phyloP scores from a whole-genome alignment of 2,329 filamentous ascomycete genomes.

The Diaporthe sp. region DNA sequence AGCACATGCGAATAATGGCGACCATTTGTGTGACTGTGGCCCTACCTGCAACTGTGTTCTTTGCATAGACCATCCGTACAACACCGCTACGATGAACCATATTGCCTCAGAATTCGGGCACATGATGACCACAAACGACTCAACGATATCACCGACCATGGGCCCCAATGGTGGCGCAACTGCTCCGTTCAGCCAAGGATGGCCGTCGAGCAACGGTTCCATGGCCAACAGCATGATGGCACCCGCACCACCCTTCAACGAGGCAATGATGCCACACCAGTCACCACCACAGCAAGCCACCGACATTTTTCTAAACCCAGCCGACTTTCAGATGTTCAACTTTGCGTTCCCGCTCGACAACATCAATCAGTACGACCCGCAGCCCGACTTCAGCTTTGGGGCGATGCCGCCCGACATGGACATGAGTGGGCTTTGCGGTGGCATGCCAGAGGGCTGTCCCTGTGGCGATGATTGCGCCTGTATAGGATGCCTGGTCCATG shows the following conservation, averaged over 20 bases:
- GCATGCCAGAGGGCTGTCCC: constrained; percentile 55
- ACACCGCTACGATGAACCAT: constrained; percentile 69
- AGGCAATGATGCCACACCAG: constrained; percentile 31
- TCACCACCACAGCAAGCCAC: constrained; percentile 39
- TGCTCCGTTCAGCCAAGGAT: constrained; percentile 32
- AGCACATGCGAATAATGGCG: constrained; percentile 13
- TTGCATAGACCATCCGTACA: constrained; percentile 77
- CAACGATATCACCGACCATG: constrained; percentile 7
- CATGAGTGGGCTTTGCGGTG: constrained; percentile 39
- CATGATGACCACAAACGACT: constrained; percentile 47
- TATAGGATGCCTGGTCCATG: constrained; percentile 69
- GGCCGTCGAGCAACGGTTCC: constrained; percentile 33
- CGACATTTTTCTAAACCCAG: constrained; percentile 42
- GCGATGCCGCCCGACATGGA: constrained; percentile 34
- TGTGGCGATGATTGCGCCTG: constrained; percentile 73
- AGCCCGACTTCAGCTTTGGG: constrained; percentile 72
- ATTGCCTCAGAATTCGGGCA: constrained; percentile 41
- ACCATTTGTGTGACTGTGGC: constrained; percentile 73
- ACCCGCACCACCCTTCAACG: constrained; percentile 8
- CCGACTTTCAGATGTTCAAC: constrained; percentile 42
- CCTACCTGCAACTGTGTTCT: constrained; percentile 77
- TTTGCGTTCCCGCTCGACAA: constrained; percentile 38
- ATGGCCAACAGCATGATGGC: constrained; percentile 39
- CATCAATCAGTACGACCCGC: constrained; percentile 41
- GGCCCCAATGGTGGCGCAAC: constrained; percentile 42